Conservation (phyloP, 352 stramenopile species). For the Thalassiosira hispida region DNA sequence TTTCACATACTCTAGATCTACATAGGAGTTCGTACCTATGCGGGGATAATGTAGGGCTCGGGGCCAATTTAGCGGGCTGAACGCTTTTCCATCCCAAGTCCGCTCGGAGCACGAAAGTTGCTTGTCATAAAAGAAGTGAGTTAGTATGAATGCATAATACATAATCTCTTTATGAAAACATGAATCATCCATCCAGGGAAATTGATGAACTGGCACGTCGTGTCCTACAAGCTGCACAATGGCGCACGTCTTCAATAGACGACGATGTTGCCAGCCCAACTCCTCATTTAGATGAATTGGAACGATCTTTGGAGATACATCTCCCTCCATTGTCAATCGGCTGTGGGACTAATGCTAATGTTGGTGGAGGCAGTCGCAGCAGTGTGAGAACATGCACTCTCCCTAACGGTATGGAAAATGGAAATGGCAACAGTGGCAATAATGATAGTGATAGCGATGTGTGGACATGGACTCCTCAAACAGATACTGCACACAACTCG, state of each 20-base stretch:
- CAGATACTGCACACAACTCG: constrained; percentile 21
- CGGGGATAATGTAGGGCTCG: too few relatives aligned
- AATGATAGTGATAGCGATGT: neutral
- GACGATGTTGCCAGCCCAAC: constrained; percentile 11
- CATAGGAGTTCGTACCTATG: too few relatives aligned
- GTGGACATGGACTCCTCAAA: constrained; percentile 26
- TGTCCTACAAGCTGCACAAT: constrained; percentile 16
- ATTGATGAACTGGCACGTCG: constrained; percentile 38
- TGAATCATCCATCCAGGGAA: constrained; percentile 19
- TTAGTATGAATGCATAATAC: too few relatives aligned
- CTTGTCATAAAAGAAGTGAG: too few relatives aligned
- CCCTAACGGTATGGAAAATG: constrained; percentile 1
- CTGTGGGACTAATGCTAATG: neutral
- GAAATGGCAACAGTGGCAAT: neutral
- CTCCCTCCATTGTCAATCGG: constrained; percentile 5
- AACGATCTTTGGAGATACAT: constrained; percentile 33
- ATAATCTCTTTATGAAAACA: neutral
- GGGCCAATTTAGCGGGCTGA: too few relatives aligned
- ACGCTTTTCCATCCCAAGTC: too few relatives aligned
- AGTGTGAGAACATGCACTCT: constrained; percentile 24
- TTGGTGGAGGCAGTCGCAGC: neutral
- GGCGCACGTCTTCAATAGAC: neutral
- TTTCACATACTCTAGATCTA: too few relatives aligned
- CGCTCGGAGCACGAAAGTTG: too few relatives aligned
- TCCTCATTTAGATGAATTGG: constrained; percentile 43